phyloP scores from a whole-genome alignment of 805 yeast genomes.

The Yamadazyma olivae region DNA sequence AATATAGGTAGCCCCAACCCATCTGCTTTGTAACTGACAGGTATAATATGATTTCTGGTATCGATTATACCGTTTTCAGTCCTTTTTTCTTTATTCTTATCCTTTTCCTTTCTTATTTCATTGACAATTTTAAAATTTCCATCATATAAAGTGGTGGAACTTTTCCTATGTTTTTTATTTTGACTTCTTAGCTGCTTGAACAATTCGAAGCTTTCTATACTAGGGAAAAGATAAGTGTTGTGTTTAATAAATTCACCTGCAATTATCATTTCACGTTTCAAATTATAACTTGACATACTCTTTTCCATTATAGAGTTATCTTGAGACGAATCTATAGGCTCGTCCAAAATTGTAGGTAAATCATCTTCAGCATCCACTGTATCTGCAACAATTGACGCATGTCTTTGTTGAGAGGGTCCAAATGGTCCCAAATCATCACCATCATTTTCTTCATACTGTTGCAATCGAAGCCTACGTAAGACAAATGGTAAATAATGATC shows the following conservation, averaged over 20 bases:
- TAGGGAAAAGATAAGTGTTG: slow-evolving; percentile 27
- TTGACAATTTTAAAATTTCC: slow-evolving; percentile 15
- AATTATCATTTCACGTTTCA: slow-evolving; percentile 28
- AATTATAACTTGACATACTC: slow-evolving; percentile 18
- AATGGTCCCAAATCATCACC: neutral
- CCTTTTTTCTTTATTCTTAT: neutral
- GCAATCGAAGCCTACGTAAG: slow-evolving; percentile 25
- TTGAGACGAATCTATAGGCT: slow-evolving; percentile 8
- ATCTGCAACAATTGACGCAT: neutral
- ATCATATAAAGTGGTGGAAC: slow-evolving; percentile 19
- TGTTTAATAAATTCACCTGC: slow-evolving; percentile 31
- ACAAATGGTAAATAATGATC: slow-evolving; percentile 36
- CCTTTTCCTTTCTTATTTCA: neutral
- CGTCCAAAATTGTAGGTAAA: slow-evolving; percentile 19
- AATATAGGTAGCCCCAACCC: slow-evolving; percentile 39
- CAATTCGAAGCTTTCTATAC: slow-evolving; percentile 22
- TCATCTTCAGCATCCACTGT: slow-evolving; percentile 15
- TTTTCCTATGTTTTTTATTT: slow-evolving; percentile 19
- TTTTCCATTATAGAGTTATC: slow-evolving; percentile 7
- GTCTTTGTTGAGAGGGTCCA: neutral
- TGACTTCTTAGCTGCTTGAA: slow-evolving; percentile 25
- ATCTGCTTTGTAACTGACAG: slow-evolving; percentile 24
- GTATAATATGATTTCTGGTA: slow-evolving; percentile 28
- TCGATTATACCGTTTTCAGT: slow-evolving; percentile 17
- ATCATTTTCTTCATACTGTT: neutral